Conservation (phyloP, 2,329 filamentous ascomycete species). For the Fusarium sublunatum region DNA sequence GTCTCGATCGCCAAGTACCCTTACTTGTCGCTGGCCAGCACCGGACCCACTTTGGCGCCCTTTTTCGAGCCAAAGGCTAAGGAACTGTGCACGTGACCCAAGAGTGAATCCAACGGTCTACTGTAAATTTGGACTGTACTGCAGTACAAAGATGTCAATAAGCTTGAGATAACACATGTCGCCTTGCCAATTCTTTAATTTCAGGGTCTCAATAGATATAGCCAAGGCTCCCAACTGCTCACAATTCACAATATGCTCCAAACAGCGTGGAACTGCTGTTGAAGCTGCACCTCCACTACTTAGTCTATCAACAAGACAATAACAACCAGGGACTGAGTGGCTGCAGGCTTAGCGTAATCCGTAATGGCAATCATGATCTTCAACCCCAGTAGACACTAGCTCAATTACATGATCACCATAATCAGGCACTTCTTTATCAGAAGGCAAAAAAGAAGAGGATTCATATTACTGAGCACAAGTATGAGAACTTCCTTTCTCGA, state of each 20-base stretch:
- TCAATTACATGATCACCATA: background rate
- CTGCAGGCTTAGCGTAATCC: slow-evolving; percentile 34
- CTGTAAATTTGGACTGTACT: background rate
- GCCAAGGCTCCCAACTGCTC: background rate
- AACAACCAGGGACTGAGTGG: slow-evolving; percentile 17
- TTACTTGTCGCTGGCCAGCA: slow-evolving; percentile 43
- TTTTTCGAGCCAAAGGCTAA: slow-evolving; percentile 48
- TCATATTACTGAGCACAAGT: slow-evolving; percentile 43
- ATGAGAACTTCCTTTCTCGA: slow-evolving; percentile 23
- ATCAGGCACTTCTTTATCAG: slow-evolving; percentile 7
- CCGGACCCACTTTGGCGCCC: slow-evolving; percentile 46
- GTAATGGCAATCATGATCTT: slow-evolving; percentile 17
- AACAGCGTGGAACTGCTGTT: background rate
- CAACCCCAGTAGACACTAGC: background rate
- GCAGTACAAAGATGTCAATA: background rate
- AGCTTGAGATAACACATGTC: background rate
- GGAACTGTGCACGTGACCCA: slow-evolving; percentile 49
- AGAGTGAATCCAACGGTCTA: slow-evolving; percentile 4
- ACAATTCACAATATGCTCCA: background rate
- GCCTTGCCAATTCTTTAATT: too few species aligned
- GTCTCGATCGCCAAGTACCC: slow-evolving; percentile 52
- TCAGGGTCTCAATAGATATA: too few species aligned
- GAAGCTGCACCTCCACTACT: background rate
- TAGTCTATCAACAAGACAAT: slow-evolving; percentile 4
- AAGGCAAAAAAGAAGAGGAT: slow-evolving; percentile 20